Conservation (phyloP, 768 basidiomycete species). For the Pulveroboletus sp. region DNA sequence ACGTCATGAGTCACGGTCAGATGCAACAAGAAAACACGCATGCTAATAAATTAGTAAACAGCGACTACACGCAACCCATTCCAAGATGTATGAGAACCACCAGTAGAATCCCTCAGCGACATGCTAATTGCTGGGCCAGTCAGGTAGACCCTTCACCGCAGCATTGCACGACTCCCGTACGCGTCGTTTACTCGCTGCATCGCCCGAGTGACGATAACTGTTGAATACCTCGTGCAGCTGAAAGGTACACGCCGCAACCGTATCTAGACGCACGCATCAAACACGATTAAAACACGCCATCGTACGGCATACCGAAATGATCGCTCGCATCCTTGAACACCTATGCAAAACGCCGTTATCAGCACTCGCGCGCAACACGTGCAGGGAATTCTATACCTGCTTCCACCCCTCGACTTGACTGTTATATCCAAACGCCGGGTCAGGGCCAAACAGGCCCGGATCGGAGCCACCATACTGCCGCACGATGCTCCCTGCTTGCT, state of each 20-base stretch:
- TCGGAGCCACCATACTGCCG: conserved; percentile 43
- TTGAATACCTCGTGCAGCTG: conserved; percentile 74
- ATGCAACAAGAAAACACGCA: neutral
- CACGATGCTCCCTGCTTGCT: conserved; percentile 50
- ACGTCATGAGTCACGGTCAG: too few species aligned
- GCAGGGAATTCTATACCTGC: conserved; percentile 40
- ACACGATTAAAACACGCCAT: neutral
- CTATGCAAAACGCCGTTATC: conserved; percentile 31
- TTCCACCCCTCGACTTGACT: conserved; percentile 57
- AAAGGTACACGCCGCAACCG: conserved; percentile 65
- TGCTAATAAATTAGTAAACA: conserved; percentile 7
- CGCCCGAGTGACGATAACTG: conserved; percentile 73
- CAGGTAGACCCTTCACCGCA: conserved; percentile 66
- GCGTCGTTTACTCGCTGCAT: conserved; percentile 66
- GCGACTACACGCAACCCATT: neutral
- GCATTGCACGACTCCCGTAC: conserved; percentile 81
- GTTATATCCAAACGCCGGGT: conserved; percentile 43
- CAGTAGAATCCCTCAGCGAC: neutral
- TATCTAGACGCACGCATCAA: conserved; percentile 20
- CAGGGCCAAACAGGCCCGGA: conserved; percentile 22
- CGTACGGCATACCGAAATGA: conserved; percentile 43
- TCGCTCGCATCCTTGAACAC: conserved; percentile 54
- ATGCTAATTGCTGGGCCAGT: conserved; percentile 54
- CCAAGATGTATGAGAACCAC: neutral
- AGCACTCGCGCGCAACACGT: neutral